Percentiles rank a stretch among this genome's conserved stretches.
Evolutionary conservation across 1,284 basidiomycete species (phyloP).

Genomic region (Ceratobasidium sp.): DNA sequence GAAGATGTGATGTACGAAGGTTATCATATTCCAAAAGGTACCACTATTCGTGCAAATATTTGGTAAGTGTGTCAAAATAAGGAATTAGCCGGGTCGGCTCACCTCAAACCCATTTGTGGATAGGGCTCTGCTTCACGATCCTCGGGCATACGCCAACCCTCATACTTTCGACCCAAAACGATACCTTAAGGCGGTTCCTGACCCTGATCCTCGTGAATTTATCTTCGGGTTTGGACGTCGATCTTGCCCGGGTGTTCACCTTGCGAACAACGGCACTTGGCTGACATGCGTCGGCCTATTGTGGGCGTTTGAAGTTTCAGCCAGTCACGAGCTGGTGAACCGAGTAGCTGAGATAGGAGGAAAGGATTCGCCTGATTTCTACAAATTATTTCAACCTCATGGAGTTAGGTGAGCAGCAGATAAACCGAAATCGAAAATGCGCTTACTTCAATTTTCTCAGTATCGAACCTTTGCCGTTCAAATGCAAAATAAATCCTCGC

Average conservation of each 20-base stretch:
- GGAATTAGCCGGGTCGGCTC: no score
- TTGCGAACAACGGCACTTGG: slow-evolving; percentile 32
- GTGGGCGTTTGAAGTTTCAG: slow-evolving; percentile 23
- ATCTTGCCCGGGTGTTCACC: slow-evolving; percentile 44
- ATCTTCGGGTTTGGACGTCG: slow-evolving; percentile 29
- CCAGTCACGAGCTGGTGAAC: not conserved
- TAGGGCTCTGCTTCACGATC: slow-evolving; percentile 55
- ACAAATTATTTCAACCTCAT: slow-evolving; percentile 3
- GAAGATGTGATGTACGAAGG: slow-evolving; percentile 9
- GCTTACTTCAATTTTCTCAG: not conserved
- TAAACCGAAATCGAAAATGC: not conserved
- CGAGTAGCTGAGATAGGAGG: slow-evolving; percentile 21
- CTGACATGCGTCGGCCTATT: slow-evolving; percentile 4
- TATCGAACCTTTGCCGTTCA: slow-evolving; percentile 23
- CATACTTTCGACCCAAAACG: slow-evolving; percentile 60
- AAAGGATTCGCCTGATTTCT: not conserved
- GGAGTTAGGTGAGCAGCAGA: slow-evolving; percentile 20
- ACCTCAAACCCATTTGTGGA: no score
- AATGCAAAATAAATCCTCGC: slow-evolving; percentile 9
- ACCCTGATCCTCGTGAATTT: slow-evolving; percentile 52
- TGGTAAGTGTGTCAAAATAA: slow-evolving; percentile 1
- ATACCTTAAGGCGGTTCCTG: slow-evolving; percentile 52
- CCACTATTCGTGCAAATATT: slow-evolving; percentile 16
- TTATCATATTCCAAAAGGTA: slow-evolving; percentile 22
- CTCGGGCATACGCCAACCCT: slow-evolving; percentile 58